Conservation (phyloP, 768 basidiomycete species). For the Russula brevipes region DNA sequence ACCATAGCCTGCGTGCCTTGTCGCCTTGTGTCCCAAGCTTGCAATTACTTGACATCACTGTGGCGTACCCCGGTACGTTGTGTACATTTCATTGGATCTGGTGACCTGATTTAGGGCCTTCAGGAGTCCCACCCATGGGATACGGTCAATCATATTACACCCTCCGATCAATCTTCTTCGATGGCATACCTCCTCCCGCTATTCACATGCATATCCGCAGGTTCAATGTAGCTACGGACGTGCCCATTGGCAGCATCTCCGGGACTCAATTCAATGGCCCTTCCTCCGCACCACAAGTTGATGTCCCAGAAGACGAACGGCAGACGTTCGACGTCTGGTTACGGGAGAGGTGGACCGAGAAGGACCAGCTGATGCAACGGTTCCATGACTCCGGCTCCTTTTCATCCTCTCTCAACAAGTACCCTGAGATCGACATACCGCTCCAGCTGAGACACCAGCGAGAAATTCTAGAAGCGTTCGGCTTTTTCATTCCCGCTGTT, state of each 20-base stretch:
- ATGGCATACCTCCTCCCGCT: slow-evolving; percentile 73
- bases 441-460: slow-evolving; percentile 47
- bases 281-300: slow-evolving; percentile 28
- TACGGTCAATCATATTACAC: slow-evolving; percentile 91
- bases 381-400: slow-evolving; percentile 56
- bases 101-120: slow-evolving; percentile 5
- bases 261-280: slow-evolving; percentile 30
- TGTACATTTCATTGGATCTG: background rate
- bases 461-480: slow-evolving; percentile 64
- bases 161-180: slow-evolving; percentile 79
- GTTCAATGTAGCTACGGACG: slow-evolving; percentile 58
- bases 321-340: slow-evolving; percentile 78
- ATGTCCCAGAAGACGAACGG: slow-evolving; percentile 33
- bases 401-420: slow-evolving; percentile 27
- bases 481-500: slow-evolving; percentile 60
- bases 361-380: slow-evolving; percentile 70
- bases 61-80: slow-evolving; percentile 77
- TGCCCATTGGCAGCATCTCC: slow-evolving; percentile 60
- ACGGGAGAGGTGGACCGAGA: slow-evolving; percentile 72
- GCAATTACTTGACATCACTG: slow-evolving; percentile 83
- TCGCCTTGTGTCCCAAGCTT: slow-evolving; percentile 71
- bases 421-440: slow-evolving; percentile 48
- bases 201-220: slow-evolving; percentile 85
- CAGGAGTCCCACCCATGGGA: slow-evolving; percentile 70
- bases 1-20: slow-evolving; percentile 77